Percentiles rank a stretch among this genome's conserved stretches.
Evolutionary conservation across 441 rosid genomes (phyloP).

Genomic region (Biscutella laevigata): DNA sequence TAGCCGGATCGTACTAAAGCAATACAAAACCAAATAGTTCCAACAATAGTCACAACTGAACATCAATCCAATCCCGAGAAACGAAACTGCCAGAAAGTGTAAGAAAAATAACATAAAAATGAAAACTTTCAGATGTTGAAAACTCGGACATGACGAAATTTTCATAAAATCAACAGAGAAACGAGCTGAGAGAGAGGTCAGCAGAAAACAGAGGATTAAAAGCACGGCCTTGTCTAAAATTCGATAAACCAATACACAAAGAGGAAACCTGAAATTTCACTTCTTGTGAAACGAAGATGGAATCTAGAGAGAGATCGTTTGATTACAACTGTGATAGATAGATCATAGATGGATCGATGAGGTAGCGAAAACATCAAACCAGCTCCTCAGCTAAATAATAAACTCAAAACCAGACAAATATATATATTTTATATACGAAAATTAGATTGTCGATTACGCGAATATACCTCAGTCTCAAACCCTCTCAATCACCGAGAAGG

Average conservation of each 20-base stretch:
- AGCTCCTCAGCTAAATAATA: no score
- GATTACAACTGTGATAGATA: constrained; percentile 22
- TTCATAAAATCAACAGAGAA: neutral
- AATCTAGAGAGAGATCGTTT: constrained; percentile 1
- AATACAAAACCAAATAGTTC: neutral
- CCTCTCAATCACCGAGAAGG: neutral
- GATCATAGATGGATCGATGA: constrained; percentile 27
- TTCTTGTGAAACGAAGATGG: no score
- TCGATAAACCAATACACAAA: neutral
- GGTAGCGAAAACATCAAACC: constrained; percentile 28
- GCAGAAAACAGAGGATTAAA: no score
- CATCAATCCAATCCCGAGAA: neutral
- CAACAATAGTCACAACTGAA: neutral
- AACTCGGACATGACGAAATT: no score
- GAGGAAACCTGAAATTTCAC: constrained; percentile 4
- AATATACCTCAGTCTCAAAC: constrained; percentile 12
- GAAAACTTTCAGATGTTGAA: neutral
- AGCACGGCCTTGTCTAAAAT: no score
- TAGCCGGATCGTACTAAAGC: neutral
- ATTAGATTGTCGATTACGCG: constrained; percentile 13
- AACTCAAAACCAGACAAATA: no score
- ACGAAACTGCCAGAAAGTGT: neutral
- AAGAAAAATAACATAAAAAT: neutral
- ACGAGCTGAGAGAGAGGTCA: neutral
- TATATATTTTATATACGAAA: no score